These are phyloP conservation scores for Clarireedia homoeocarpa DNA, from an alignment of 2,329 filamentous ascomycete species.

Conservation along the genomic window DNA sequence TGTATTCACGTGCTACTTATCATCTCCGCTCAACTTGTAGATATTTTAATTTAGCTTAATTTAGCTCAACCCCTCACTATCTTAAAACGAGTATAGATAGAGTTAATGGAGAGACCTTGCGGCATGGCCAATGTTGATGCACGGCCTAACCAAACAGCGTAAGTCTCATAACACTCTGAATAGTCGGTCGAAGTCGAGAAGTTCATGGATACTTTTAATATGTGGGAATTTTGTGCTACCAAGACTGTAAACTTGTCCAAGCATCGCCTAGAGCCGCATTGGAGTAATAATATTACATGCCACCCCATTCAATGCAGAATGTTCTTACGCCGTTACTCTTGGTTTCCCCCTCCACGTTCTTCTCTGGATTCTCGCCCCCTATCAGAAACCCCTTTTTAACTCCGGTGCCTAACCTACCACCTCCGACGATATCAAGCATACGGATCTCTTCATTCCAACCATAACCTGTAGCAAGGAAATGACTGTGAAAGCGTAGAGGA, in stretches of 20 bases:
- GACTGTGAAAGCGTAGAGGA: slow-evolving; percentile 87
- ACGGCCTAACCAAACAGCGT: background rate
- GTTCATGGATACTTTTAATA: background rate
- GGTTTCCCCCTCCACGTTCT: slow-evolving; percentile 23
- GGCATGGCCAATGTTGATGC: too few species aligned
- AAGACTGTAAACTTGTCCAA: background rate
- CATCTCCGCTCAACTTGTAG: too few species aligned
- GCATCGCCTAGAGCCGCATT: background rate
- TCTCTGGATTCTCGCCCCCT: slow-evolving; percentile 52
- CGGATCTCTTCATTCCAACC: slow-evolving; percentile 84
- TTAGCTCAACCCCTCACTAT: too few species aligned
- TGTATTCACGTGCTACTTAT: too few species aligned
- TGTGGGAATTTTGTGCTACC: background rate
- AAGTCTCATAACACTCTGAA: background rate
- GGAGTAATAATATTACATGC: slow-evolving; percentile 55
- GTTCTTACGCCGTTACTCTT: slow-evolving; percentile 47
- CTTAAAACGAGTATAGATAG: too few species aligned
- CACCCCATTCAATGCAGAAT: slow-evolving; percentile 90
- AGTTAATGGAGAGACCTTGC: too few species aligned
- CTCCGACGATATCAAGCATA: slow-evolving; percentile 76
- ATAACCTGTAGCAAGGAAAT: slow-evolving; percentile 79
- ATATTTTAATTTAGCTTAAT: too few species aligned
- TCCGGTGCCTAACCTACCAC: slow-evolving; percentile 80
- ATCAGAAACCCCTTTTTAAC: slow-evolving; percentile 95
- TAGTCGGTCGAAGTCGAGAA: background rate